Conservation (phyloP, 768 basidiomycete species). For the Podaxis mareebaensis region DNA sequence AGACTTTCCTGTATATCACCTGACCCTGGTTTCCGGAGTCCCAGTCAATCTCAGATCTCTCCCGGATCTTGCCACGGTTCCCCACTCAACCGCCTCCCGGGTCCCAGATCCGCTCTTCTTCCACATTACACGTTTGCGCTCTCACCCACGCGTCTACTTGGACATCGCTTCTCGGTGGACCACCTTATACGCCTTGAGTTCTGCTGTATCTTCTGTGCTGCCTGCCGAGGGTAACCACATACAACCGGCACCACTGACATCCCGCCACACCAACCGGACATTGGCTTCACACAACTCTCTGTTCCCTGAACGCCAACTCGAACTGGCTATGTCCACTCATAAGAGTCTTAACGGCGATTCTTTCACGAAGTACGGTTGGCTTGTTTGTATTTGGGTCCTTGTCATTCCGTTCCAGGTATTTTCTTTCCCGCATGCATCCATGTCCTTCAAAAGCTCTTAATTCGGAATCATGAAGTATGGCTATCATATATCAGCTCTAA, state of each 20-base stretch:
- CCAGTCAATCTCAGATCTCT: neutral
- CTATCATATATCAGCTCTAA: slow-evolving; percentile 91
- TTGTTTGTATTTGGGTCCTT: slow-evolving; percentile 69
- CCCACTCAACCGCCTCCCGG: neutral
- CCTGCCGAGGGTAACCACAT: too few relatives aligned
- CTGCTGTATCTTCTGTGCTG: too few relatives aligned
- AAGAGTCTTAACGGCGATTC: slow-evolving; percentile 20
- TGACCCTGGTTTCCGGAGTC: slow-evolving; percentile 6
- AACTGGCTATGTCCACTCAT: slow-evolving; percentile 18
- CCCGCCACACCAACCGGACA: too few relatives aligned
- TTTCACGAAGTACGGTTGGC: slow-evolving; percentile 65
- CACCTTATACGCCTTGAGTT: too few relatives aligned
- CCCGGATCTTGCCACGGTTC: neutral
- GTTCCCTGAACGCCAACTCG: too few relatives aligned
- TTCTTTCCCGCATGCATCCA: slow-evolving; percentile 21
- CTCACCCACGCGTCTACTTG: neutral
- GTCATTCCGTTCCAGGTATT: slow-evolving; percentile 56
- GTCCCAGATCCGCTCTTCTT: neutral
- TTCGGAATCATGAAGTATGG: slow-evolving; percentile 57
- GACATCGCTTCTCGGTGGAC: too few relatives aligned
- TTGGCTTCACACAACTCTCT: neutral
- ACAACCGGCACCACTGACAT: too few relatives aligned
- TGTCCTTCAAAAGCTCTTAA: neutral
- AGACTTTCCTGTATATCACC: slow-evolving; percentile 1
- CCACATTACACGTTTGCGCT: neutral